A percentile compares a stretch with the other conserved stretches of the same genome.
phyloP scores from a whole-genome alignment of 805 yeast species.

The Pichia cephalocereana region DNA sequence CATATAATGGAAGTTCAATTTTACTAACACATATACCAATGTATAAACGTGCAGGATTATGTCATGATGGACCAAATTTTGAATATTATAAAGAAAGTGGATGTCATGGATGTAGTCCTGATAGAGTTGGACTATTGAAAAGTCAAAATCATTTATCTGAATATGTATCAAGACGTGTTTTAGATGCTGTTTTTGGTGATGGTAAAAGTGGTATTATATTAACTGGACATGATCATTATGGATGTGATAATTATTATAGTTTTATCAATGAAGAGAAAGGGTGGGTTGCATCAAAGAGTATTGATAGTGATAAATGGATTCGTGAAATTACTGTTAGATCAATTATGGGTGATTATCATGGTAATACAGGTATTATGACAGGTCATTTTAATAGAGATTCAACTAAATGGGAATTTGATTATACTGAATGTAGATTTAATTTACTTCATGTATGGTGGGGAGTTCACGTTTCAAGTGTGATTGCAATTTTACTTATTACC shows the following conservation, averaged over 20 bases:
- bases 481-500: conserved; percentile 26
- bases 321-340: conserved; percentile 81
- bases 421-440: conserved; percentile 67
- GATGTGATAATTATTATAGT: conserved; percentile 70
- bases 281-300: conserved; percentile 52
- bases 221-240: conserved; percentile 96
- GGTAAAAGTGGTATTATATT: conserved; percentile 67
- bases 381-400: conserved; percentile 47
- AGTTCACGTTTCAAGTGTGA: conserved; percentile 44
- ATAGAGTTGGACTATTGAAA: conserved; percentile 60
- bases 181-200: conserved; percentile 63
- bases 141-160: conserved; percentile 79
- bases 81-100: conserved; percentile 46
- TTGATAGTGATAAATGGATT: conserved; percentile 31
- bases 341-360: conserved; percentile 95
- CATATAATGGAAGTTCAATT: conserved; percentile 71
- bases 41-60: conserved; percentile 70
- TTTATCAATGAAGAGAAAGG: conserved; percentile 29
- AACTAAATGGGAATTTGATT: conserved; percentile 56
- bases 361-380: conserved; percentile 77
- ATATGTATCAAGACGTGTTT: conserved; percentile 56
- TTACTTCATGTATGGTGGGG: conserved; percentile 97
- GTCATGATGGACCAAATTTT: conserved; percentile 78
- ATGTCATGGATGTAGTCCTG: conserved; percentile 44
- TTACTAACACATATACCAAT: conserved; percentile 86